Base-by-base conservation (phyloP, 441 rosid species). In the Sinapis alba region DNA sequence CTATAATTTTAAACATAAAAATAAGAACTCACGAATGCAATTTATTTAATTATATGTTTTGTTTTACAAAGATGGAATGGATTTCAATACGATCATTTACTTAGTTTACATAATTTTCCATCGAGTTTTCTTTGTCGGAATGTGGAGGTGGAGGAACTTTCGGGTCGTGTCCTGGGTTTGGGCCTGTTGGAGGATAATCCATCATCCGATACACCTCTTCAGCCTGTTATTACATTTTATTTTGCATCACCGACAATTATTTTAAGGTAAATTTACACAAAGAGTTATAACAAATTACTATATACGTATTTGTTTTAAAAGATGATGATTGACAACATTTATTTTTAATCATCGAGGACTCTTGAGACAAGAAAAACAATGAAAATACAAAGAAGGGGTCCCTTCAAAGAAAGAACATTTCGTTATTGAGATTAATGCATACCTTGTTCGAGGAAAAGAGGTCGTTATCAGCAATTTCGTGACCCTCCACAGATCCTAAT, bases 401-500 rank as follows among this genome's bases (percentile, higher is more conserved):
- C 53, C 53, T 45, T 15, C 53, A 47, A 3, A 7, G 8, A 18
- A 50, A 50, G 11, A 50, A 50, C 56, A 50, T 7, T 50, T 50
- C 21, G 56, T 16, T 50, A 5, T 50, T 50, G 56, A 50, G 56
- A 50, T 50, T 50, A 50, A 50, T 18, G 23, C 23, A 16, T 50
- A 50, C 56, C 56, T 50, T 16, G 12, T 18, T 50, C 56, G 56
- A 50, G 56, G 56, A 50, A 47, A 2, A 50, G 56, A 50, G 56
- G 20, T 50, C 11, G 21, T 50, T 50, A 8, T 50, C 56, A 16
- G 56, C 56, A 50, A 50, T 50, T 50, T 16, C 56, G 23, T 7
- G 56, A 50, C 56, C 56, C 56, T 50, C 56, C 56, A 18, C 56
- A 50, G 21, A 50, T 50, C 56, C 56, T 50, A 50, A 50, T 50